Evolutionary conservation across 2,329 filamentous ascomycete species (phyloP), one percentile per base, ranked within the genome.

Genomic region (Apiospora koreana): DNA sequence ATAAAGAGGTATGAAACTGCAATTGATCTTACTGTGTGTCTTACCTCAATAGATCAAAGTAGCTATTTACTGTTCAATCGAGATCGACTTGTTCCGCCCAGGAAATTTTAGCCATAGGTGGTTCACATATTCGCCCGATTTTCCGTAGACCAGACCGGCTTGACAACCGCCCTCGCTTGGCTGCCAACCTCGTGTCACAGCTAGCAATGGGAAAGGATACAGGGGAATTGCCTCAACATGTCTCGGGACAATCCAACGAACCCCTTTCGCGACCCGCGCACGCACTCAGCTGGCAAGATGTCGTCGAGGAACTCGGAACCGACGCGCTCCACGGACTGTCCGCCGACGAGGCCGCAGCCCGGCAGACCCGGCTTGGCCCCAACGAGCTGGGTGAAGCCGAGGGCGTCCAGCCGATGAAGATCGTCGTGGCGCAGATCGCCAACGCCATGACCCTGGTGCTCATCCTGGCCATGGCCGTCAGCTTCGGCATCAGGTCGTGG

Each of bases 381-480:
- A 92, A 92, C 75, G 86, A 90, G 70, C 81, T 92, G 4, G 87
- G 88, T 68, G 86, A 89, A 48, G 85, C 80, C 1, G 83, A 84
- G 70, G 86, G 86, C 8, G 88, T 91, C 38, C 86, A 85, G 54
- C 83, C 86, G 31, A 77, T 84, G 64, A 89, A 89, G 76, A 91
- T 92, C 70, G 77, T 92, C 23, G 79, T 91, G 54, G 82, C 86
- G 54, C 89, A 92, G 76, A 81, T 91, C 65, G 88, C 88, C 65
- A 92, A 92, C 77, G 89, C 89, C 14, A 91, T 91, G 89, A 91
- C 87, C 73, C 79, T 92, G 78, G 89, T 83, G n/a, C 80, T 89
- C 42, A 84, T 86, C 38, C 79, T 85, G 70, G 86, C 83, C 69
- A 88, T 87, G 85, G 82, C 80, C 43, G 83, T 88, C 67, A 85